A percentile compares a stretch with the other conserved stretches of the same genome.
These are phyloP conservation scores for Paramecium sonneborni DNA, from an alignment of 73 alveolate genomes.

Conservation along the genomic window DNA sequence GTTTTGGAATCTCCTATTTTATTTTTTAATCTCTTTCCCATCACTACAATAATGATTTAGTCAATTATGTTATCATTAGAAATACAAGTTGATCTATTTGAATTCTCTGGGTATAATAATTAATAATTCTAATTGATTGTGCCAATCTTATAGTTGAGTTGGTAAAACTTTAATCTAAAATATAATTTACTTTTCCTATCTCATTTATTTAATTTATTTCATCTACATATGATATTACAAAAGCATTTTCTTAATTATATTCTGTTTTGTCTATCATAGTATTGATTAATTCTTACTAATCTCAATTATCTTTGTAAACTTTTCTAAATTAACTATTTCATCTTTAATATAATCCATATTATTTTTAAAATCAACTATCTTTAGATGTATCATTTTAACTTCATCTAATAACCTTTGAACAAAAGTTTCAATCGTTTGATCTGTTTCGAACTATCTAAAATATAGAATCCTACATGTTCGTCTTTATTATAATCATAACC, in stretches of 20 bases:
- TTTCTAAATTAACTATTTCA: background rate
- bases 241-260: slow-evolving; percentile 14
- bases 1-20: background rate
- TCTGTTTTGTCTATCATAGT: background rate
- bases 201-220: background rate
- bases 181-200: background rate
- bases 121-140: background rate
- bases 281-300: background rate
- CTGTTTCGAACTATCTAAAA: background rate
- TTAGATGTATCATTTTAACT: background rate
- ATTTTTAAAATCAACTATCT: background rate
- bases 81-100: slow-evolving; percentile 6
- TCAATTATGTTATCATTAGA: background rate
- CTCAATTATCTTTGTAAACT: background rate
- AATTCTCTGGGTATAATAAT: background rate
- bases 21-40: slow-evolving; percentile 16
- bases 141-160: background rate
- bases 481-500: background rate
- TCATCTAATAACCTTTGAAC: slow-evolving; percentile 31
- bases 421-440: background rate
- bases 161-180: background rate
- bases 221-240: slow-evolving; percentile 25
- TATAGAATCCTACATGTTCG: background rate
- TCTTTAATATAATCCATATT: slow-evolving; percentile 1
- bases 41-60: background rate